These are phyloP conservation scores for Metschnikowia koreensis DNA, from an alignment of 805 yeast species.

Conservation along the genomic window DNA sequence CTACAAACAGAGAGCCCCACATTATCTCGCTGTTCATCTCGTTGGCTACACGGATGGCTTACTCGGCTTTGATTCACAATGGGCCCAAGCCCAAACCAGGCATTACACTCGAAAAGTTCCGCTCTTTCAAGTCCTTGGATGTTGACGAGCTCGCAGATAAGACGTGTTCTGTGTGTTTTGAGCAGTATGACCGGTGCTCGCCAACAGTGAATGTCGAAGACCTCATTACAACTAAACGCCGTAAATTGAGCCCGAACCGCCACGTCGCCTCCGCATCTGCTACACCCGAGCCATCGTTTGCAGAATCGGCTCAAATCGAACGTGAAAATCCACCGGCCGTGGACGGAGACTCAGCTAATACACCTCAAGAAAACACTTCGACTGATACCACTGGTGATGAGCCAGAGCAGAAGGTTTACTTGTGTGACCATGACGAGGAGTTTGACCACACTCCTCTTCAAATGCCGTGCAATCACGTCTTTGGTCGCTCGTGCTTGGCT, in stretches of 20 bases:
- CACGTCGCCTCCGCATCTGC: slow-evolving; percentile 10
- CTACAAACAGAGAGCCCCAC: slow-evolving; percentile 57
- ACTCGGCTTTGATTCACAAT: slow-evolving; percentile 55
- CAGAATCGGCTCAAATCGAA: slow-evolving; percentile 8
- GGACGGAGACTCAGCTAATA: not conserved
- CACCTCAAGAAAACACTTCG: not conserved
- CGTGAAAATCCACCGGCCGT: slow-evolving; percentile 1
- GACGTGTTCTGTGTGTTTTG: slow-evolving; percentile 67
- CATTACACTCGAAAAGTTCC: slow-evolving; percentile 51
- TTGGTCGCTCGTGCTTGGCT: slow-evolving; percentile 80
- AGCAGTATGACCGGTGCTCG: slow-evolving; percentile 27
- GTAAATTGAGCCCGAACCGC: slow-evolving; percentile 16
- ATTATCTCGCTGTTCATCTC: slow-evolving; percentile 59
- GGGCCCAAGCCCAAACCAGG: slow-evolving; percentile 48
- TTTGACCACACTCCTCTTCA: slow-evolving; percentile 59
- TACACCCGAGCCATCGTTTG: slow-evolving; percentile 7
- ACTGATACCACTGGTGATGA: not conserved
- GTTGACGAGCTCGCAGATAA: slow-evolving; percentile 28
- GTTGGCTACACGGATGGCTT: slow-evolving; percentile 68
- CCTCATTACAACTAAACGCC: slow-evolving; percentile 11
- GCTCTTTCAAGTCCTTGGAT: slow-evolving; percentile 40
- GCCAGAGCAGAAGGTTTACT: slow-evolving; percentile 8
- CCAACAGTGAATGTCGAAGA: not conserved
- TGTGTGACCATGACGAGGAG: slow-evolving; percentile 16
- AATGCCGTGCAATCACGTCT: slow-evolving; percentile 83